These are phyloP conservation scores for Aspergillus tamarii DNA, from an alignment of 2,329 filamentous ascomycete species.

Conservation along the genomic window DNA sequence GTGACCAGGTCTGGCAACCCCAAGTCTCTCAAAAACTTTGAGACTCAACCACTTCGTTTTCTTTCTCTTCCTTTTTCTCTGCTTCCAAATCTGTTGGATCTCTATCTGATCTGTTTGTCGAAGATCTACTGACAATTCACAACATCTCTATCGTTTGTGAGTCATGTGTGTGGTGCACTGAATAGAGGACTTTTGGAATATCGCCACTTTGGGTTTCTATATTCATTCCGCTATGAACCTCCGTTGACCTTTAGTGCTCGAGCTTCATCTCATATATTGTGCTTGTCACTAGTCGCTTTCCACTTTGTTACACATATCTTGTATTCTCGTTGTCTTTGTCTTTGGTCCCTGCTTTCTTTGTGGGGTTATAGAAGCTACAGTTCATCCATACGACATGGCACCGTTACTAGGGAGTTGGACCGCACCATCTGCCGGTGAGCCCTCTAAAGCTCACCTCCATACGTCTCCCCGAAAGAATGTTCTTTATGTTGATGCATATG, in stretches of 20 bases:
- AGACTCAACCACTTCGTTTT: not conserved
- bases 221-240: not conserved
- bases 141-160: not conserved
- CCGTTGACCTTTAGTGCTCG: not conserved
- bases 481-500: slow-evolving; percentile 92
- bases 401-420: slow-evolving; percentile 35
- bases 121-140: not conserved
- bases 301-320: not conserved
- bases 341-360: not conserved
- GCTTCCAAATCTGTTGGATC: not conserved
- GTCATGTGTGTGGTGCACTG: not conserved
- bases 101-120: not conserved
- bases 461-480: slow-evolving; percentile 50
- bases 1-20: not conserved
- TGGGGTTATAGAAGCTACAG: not conserved
- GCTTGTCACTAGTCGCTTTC: not conserved
- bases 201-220: not conserved
- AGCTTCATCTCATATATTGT: not conserved
- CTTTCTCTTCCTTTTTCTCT: not conserved
- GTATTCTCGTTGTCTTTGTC: not conserved
- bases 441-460: not conserved
- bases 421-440: slow-evolving; percentile 8
- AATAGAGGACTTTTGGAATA: not conserved
- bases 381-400: slow-evolving; percentile 25
- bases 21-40: not conserved